Evolutionary conservation across 352 stramenopile genomes (phyloP), one percentile per base, ranked within the genome.

Genomic region (Globisporangium ultimum): DNA sequence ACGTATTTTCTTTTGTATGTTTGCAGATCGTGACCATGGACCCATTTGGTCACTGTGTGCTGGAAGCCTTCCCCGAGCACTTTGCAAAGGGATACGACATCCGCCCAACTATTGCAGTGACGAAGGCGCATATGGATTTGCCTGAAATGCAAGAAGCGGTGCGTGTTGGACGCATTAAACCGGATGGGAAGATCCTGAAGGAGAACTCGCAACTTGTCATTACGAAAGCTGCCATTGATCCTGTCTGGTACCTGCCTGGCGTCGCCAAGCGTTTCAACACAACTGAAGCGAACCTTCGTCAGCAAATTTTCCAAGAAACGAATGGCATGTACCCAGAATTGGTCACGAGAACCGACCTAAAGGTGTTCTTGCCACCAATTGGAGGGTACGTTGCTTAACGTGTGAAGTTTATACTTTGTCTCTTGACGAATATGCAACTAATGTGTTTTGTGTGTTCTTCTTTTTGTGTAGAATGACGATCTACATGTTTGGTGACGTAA

Each of bases 281-380:
- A 54, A 97, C 93, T 2, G 97, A 99, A 69, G 68, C 78, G 7
- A 88, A 97, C 63, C 75, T 99, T 41, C 93, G 97, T 41, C 91
- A 99, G 70, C 88, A 95, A 42, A 98, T 99, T 53, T 99, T 99
- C 79, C 91, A 97, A 55, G 97, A 99, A 80, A 99, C 97, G 40
- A 99, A 99, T 75, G 97, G 97, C 64, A 99, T 99, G 97, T 99
- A 99, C 72, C 97, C 97, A 5, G 97, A 99, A 76, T 72, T 99
- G 8, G 96, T 99, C 59, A 99, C 97, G 14, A 84, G 97, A 50
- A 97, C 95, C 18, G 97, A 99, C 66, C 87, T 99, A 55, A 99
- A 99, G 71, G 87, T 99, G 2, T 99, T 99, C 62, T 63, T 99
- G 40, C 97, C 97, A 38, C 97, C 97, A 13, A 99, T 99, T 70